phyloP scores from a whole-genome alignment of 192 early-diverging fungal species.

The Umbelopsis sp. region DNA sequence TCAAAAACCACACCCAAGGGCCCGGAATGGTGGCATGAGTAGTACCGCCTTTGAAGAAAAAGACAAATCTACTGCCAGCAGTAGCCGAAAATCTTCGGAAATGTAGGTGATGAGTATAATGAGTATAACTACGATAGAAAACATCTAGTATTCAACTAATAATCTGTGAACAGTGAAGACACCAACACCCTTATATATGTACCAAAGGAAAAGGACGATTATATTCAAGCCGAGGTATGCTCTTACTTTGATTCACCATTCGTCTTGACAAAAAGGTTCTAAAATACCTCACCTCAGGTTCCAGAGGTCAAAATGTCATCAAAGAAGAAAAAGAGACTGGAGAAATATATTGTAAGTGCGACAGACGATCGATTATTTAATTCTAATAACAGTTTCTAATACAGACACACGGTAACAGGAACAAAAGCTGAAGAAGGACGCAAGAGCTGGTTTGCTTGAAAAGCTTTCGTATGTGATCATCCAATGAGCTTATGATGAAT shows the following conservation, averaged over 20 bases:
- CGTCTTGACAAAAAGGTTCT: neutral
- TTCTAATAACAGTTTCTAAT: too few species aligned
- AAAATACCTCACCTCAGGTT: neutral
- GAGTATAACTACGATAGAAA: neutral
- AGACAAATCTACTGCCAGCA: conserved; percentile 17
- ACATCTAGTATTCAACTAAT: neutral
- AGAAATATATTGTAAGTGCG: conserved; percentile 73
- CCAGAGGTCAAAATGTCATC: conserved; percentile 48
- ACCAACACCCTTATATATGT: conserved; percentile 38
- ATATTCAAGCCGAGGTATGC: neutral
- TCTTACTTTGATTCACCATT: neutral
- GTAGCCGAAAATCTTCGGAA: neutral
- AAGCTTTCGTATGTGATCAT: conserved; percentile 47
- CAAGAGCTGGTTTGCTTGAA: conserved; percentile 65
- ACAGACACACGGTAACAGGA: conserved; percentile 42
- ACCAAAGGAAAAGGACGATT: conserved; percentile 13
- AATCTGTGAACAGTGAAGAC: conserved; percentile 18
- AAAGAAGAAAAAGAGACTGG: conserved; percentile 76
- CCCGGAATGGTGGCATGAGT: conserved; percentile 50
- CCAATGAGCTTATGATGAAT: neutral
- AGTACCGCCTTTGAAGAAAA: conserved; percentile 32
- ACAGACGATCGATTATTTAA: neutral
- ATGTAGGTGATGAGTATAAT: neutral
- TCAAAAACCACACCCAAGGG: conserved; percentile 46
- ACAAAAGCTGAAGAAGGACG: conserved; percentile 82